A percentile compares a stretch with the other conserved stretches of the same genome.
phyloP scores from a whole-genome alignment of 306 rosid species.

The Dryas alaskensis region DNA sequence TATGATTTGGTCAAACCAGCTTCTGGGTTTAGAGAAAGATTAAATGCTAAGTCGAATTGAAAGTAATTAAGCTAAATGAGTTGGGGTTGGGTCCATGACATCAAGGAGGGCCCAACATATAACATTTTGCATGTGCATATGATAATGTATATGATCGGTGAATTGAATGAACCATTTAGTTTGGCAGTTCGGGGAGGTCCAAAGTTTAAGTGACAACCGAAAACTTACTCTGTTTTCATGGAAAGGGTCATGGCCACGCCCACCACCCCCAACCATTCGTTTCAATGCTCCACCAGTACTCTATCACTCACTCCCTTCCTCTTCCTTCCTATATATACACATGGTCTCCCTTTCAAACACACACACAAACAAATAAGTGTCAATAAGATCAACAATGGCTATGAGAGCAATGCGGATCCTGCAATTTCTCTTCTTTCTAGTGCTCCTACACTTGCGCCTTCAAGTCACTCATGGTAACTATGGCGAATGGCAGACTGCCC shows the following conservation, averaged over 20 bases:
- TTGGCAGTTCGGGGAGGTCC: slow-evolving; percentile 22
- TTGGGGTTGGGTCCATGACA: not conserved
- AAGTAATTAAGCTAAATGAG: not conserved
- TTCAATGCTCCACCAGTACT: not conserved
- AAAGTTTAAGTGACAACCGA: slow-evolving; percentile 21
- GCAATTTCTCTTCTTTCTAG: slow-evolving; percentile 5
- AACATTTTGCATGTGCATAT: slow-evolving; percentile 13
- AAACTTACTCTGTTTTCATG: not conserved
- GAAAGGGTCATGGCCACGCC: no score
- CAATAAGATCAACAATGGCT: not conserved
- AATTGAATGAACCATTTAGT: slow-evolving; percentile 17
- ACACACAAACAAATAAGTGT: not conserved
- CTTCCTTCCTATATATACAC: not conserved
- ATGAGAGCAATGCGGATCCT: slow-evolving; percentile 17
- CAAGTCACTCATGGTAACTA: not conserved
- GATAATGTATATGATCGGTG: not conserved
- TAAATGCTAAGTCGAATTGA: not conserved
- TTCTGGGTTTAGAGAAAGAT: not conserved
- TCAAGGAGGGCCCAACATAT: not conserved
- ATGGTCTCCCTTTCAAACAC: not conserved
- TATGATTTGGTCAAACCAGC: not conserved
- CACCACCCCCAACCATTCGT: slow-evolving; percentile 3
- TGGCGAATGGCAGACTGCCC: slow-evolving; percentile 35
- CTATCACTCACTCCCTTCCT: not conserved
- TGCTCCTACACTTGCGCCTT: slow-evolving; percentile 5